Conservation (phyloP, 768 basidiomycete genomes). For the Paxillus ammoniavirescens region DNA sequence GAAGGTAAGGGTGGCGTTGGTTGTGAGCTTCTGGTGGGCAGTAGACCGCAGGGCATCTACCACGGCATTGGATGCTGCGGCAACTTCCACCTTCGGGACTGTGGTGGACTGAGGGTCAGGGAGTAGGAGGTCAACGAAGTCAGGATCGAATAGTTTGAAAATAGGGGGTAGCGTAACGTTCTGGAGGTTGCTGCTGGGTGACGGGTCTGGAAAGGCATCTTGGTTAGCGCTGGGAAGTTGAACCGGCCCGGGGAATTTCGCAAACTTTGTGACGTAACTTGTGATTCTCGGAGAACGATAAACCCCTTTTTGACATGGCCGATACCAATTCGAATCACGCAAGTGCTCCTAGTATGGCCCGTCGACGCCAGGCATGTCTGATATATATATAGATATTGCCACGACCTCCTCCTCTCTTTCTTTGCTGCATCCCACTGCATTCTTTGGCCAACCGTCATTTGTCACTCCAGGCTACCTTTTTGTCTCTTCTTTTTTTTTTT, state of each 20-base stretch:
- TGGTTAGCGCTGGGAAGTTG: neutral
- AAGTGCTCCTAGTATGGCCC: too few species aligned
- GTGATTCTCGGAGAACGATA: neutral
- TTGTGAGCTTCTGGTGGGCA: constrained; percentile 45
- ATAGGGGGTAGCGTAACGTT: constrained; percentile 52
- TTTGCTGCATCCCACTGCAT: constrained; percentile 21
- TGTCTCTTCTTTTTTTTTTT: constrained; percentile 11
- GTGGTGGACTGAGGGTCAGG: constrained; percentile 26
- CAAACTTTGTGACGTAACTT: neutral
- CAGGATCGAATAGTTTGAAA: constrained; percentile 54
- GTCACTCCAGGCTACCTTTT: constrained; percentile 7
- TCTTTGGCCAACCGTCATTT: constrained; percentile 3
- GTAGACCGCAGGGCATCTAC: constrained; percentile 51
- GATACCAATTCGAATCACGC: too few species aligned
- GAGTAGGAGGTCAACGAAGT: constrained; percentile 58
- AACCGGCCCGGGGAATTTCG: too few species aligned
- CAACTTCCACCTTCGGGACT: neutral
- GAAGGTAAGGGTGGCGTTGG: constrained; percentile 51
- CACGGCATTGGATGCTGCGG: constrained; percentile 40
- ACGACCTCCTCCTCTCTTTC: too few species aligned
- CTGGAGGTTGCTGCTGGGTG: constrained; percentile 32
- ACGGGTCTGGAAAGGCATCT: constrained; percentile 1
- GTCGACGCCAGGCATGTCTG: too few species aligned
- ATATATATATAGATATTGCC: too few species aligned
- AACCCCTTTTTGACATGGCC: too few species aligned